Evolutionary conservation across 2,329 filamentous ascomycete species (phyloP).

Genomic region (Claviceps humidiphila): DNA sequence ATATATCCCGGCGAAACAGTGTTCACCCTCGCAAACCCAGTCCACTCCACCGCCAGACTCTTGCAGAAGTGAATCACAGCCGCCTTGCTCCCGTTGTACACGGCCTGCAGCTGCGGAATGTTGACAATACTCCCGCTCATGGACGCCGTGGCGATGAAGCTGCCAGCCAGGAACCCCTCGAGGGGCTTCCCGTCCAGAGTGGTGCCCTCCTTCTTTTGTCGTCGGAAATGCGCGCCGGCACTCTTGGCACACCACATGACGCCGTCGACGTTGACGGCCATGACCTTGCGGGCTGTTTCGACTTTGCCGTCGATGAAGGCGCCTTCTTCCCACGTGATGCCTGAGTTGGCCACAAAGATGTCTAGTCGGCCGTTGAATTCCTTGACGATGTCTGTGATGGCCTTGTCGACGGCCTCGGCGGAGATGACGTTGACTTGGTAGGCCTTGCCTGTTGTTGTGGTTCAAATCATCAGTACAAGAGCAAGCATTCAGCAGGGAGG

Average conservation of each 20-base stretch:
- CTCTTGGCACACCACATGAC: constrained; percentile 66
- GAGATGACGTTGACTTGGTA: constrained; percentile 49
- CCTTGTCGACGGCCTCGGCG: constrained; percentile 35
- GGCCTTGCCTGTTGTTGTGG: constrained; percentile 8
- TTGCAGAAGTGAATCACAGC: constrained; percentile 49
- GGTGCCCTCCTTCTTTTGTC: constrained; percentile 55
- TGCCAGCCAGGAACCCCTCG: constrained; percentile 47
- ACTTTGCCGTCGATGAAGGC: constrained; percentile 51
- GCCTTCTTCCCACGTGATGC: constrained; percentile 60
- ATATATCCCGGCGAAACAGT: constrained; percentile 65
- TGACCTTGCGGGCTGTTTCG: constrained; percentile 52
- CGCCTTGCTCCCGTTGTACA: constrained; percentile 63
- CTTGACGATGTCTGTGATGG: constrained; percentile 38
- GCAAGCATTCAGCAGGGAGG: not conserved
- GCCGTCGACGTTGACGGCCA: constrained; percentile 60
- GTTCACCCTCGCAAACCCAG: constrained; percentile 60
- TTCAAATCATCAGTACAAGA: too few species aligned
- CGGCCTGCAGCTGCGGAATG: constrained; percentile 59
- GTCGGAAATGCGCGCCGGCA: constrained; percentile 55
- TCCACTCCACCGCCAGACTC: constrained; percentile 65
- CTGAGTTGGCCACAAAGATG: constrained; percentile 67
- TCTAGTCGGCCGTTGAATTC: constrained; percentile 67
- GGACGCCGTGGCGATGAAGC: constrained; percentile 65
- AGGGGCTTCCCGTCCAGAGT: constrained; percentile 48
- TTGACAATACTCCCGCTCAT: constrained; percentile 72